Evolutionary conservation across 345 rosid genomes (phyloP).

Genomic region (Anacardium occidentale): DNA sequence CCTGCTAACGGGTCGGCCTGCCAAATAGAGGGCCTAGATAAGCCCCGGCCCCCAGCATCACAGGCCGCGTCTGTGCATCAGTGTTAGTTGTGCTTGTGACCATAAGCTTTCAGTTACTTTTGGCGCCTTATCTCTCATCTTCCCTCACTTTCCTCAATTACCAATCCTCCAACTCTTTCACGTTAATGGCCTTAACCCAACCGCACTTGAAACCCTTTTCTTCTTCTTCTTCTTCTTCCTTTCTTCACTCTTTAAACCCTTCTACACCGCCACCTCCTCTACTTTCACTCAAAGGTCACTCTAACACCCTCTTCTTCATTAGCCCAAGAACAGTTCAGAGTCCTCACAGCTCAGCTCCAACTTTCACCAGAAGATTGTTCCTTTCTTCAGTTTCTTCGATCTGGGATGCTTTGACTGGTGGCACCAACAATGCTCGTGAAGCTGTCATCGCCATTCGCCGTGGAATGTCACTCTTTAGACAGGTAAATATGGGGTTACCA

Average conservation of each 20-base stretch:
- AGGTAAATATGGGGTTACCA: slow-evolving; percentile 36
- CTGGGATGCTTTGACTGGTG: slow-evolving; percentile 86
- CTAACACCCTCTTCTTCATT: slow-evolving; percentile 20
- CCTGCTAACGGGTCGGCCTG: no score
- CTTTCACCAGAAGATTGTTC: slow-evolving; percentile 58
- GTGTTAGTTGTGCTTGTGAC: background rate
- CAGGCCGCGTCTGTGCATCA: no score
- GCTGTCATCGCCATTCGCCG: slow-evolving; percentile 58
- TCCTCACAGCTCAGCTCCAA: slow-evolving; percentile 35
- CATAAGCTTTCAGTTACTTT: background rate
- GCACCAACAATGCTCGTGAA: slow-evolving; percentile 53
- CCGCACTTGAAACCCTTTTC: slow-evolving; percentile 30
- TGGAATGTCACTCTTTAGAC: slow-evolving; percentile 80
- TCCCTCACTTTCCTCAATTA: no score
- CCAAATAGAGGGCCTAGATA: no score
- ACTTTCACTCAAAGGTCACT: slow-evolving; percentile 27
- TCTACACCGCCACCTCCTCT: slow-evolving; percentile 28
- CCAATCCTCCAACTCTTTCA: background rate
- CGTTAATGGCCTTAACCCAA: slow-evolving; percentile 39
- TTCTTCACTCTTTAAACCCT: slow-evolving; percentile 18
- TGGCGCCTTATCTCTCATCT: slow-evolving; percentile 5
- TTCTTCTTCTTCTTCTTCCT: slow-evolving; percentile 16
- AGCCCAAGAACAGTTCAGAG: slow-evolving; percentile 8
- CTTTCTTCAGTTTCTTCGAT: slow-evolving; percentile 73
- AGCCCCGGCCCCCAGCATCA: no score